phyloP scores from a whole-genome alignment of 495 filamentous ascomycete species.

The Tetracladium marchalianum region DNA sequence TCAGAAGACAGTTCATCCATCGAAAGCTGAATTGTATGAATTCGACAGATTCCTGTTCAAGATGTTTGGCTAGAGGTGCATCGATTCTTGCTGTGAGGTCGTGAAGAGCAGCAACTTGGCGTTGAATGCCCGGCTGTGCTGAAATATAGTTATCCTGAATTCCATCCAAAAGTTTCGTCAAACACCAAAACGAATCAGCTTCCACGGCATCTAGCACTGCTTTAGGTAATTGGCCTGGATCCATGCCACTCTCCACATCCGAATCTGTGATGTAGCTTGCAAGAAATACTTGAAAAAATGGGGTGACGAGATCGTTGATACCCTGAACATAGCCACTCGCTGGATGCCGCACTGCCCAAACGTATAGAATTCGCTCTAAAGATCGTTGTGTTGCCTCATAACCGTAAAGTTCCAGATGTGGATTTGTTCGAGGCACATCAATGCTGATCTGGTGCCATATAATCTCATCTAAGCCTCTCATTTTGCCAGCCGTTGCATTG shows the following conservation, averaged over 20 bases:
- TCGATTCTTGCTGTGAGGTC: constrained; percentile 90
- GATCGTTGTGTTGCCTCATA: constrained; percentile 95
- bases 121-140: constrained; percentile 90
- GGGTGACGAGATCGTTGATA: constrained; percentile 95
- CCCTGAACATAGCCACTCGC: constrained; percentile 97
- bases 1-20: constrained; percentile 99
- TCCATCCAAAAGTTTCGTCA: constrained; percentile 91
- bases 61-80: constrained; percentile 69
- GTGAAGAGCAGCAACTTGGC: constrained; percentile 78
- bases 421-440: constrained; percentile 93
- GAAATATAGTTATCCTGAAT: constrained; percentile 99
- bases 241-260: constrained; percentile 91
- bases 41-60: constrained; percentile 84
- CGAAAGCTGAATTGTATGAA: constrained; percentile 99
- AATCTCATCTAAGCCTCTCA: constrained; percentile 79
- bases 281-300: constrained; percentile 95
- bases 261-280: constrained; percentile 87
- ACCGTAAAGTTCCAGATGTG: constrained; percentile 85
- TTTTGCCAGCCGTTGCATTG: constrained; percentile 35
- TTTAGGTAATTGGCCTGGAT: constrained; percentile 85
- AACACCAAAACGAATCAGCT: constrained; percentile 96
- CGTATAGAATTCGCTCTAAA: constrained; percentile 86
- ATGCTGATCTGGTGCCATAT: constrained; percentile 99
- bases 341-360: constrained; percentile 96
- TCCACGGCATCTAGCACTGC: constrained; percentile 93